phyloP scores from a whole-genome alignment of 108 stramenopile species.

The Pseudonitzschia multistriata region DNA sequence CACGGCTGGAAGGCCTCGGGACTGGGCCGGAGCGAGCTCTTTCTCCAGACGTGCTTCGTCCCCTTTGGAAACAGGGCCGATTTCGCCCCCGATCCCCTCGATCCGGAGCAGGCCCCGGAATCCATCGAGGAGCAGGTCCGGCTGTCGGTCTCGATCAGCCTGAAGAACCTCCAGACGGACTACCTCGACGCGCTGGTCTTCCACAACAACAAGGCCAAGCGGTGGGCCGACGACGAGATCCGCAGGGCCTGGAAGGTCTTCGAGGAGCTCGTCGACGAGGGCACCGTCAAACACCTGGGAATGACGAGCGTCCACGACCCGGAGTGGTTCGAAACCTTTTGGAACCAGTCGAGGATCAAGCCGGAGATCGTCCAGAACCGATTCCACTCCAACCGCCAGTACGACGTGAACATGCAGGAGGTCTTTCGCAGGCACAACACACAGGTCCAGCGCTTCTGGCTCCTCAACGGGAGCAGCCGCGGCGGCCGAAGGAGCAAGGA shows the following conservation, averaged over 20 bases:
- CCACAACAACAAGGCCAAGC: conserved; percentile 48
- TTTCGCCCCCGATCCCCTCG: neutral
- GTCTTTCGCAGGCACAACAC: neutral
- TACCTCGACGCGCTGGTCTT: conserved; percentile 43
- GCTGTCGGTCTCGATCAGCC: conserved; percentile 29
- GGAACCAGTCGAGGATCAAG: conserved; percentile 20
- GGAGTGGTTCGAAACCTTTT: conserved; percentile 27
- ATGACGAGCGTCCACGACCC: conserved; percentile 39
- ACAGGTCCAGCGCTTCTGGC: conserved; percentile 5
- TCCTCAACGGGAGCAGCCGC: neutral
- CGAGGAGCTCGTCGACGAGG: conserved; percentile 38
- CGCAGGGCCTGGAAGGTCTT: conserved; percentile 37
- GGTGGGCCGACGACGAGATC: conserved; percentile 34
- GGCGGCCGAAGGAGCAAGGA: neutral
- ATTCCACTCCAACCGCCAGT: conserved; percentile 41
- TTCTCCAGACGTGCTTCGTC: conserved; percentile 44
- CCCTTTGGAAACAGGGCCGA: conserved; percentile 12
- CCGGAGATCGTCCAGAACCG: conserved; percentile 44
- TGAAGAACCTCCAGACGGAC: conserved; percentile 33
- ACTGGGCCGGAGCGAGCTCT: conserved; percentile 33
- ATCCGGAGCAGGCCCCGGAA: neutral
- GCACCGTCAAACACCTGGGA: conserved; percentile 36
- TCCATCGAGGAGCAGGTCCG: conserved; percentile 44
- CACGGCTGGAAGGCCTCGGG: conserved; percentile 36
- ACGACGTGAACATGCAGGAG: conserved; percentile 14